phyloP scores from a whole-genome alignment of 2,329 filamentous ascomycete species.

The Sporothrix phasma region DNA sequence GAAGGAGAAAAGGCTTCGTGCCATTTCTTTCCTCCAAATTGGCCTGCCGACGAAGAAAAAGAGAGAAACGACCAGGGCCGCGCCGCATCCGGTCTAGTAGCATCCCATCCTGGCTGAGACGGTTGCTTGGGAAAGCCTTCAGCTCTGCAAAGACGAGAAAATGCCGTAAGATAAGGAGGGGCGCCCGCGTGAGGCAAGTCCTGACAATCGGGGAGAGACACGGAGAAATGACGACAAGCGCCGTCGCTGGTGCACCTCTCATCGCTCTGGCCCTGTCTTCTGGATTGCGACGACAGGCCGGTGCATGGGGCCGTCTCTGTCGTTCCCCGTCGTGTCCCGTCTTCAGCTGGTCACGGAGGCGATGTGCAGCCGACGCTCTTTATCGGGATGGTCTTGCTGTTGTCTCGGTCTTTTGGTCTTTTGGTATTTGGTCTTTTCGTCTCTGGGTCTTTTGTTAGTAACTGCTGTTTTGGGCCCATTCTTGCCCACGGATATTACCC shows the following conservation, averaged over 20 bases:
- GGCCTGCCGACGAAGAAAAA: not conserved
- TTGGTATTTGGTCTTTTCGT: too few relatives aligned
- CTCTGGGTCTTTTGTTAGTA: not conserved
- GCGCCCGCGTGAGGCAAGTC: not conserved
- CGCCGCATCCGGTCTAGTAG: conserved; percentile 8
- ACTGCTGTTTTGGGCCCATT: too few relatives aligned
- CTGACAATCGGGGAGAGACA: too few relatives aligned
- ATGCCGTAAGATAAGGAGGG: conserved; percentile 7
- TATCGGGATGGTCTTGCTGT: not conserved
- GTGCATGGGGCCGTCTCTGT: not conserved
- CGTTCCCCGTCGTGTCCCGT: not conserved
- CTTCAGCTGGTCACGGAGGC: not conserved
- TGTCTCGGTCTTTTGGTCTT: not conserved
- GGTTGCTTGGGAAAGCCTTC: too few relatives aligned
- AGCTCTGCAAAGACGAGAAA: not conserved
- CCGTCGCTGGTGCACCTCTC: not conserved
- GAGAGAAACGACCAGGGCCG: not conserved
- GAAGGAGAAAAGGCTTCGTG: too few relatives aligned
- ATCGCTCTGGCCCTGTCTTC: too few relatives aligned
- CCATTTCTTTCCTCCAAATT: too few relatives aligned
- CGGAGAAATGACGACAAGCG: conserved; percentile 8
- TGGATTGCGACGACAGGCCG: not conserved
- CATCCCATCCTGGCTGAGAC: too few relatives aligned
- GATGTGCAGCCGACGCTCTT: not conserved
- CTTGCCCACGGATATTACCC: too few relatives aligned